These are phyloP conservation scores for Hansenula sp. DNA, from an alignment of 1,139 yeast species.

Conservation along the genomic window DNA sequence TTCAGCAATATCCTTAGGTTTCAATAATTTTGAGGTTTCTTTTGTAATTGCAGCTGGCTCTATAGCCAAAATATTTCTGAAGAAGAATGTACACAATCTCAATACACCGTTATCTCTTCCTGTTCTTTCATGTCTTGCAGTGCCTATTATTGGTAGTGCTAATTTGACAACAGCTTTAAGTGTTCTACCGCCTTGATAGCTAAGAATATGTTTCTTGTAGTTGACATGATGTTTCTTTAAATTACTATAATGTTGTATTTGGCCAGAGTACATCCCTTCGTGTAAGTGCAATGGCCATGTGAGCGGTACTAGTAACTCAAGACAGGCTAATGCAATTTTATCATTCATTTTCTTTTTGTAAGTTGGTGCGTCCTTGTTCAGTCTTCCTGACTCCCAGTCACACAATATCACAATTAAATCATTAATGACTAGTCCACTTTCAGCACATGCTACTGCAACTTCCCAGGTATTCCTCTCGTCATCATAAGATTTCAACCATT, in stretches of 20 bases:
- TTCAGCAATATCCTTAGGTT: constrained; percentile 25
- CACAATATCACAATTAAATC: constrained; percentile 75
- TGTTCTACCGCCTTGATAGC: constrained; percentile 54
- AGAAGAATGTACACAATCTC: constrained; percentile 65
- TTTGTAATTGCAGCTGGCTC: constrained; percentile 60
- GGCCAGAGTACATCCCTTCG: constrained; percentile 43
- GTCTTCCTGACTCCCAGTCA: constrained; percentile 57
- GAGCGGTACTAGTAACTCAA: constrained; percentile 77
- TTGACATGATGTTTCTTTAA: constrained; percentile 60
- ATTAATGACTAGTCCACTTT: constrained; percentile 64
- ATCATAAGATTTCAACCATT: constrained; percentile 85
- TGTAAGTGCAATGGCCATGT: constrained; percentile 80
- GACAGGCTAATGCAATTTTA: constrained; percentile 61
- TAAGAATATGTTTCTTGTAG: constrained; percentile 68
- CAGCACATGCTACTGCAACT: constrained; percentile 87
- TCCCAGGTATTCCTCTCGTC: constrained; percentile 64
- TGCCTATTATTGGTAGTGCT: constrained; percentile 59
- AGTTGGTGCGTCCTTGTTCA: constrained; percentile 24
- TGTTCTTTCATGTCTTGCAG: constrained; percentile 52
- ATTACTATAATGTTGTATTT: constrained; percentile 52
- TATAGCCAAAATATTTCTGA: constrained; percentile 72
- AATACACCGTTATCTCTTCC: constrained; percentile 71
- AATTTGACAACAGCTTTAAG: constrained; percentile 68
- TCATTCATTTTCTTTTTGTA: constrained; percentile 38
- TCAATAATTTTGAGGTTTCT: constrained; percentile 31